These are phyloP conservation scores for Lagerstroemia speciosa DNA, from an alignment of 345 rosid genomes.

Conservation along the genomic window DNA sequence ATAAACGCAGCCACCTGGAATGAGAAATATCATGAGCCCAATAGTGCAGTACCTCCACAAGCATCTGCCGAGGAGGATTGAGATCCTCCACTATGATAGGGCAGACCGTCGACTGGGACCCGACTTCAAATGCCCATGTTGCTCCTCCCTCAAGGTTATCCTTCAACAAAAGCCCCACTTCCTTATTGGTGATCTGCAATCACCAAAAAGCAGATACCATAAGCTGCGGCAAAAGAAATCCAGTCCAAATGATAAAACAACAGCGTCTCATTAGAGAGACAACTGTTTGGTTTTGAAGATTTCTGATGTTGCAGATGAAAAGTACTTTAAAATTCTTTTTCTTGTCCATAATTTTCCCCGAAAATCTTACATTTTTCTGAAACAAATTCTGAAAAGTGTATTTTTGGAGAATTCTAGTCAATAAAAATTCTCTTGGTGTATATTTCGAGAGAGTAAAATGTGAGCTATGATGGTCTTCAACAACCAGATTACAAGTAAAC, in stretches of 20 bases:
- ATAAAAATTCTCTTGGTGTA: neutral
- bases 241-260: too few species aligned
- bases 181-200: constrained; percentile 51
- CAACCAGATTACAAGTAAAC: neutral
- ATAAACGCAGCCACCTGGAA: neutral
- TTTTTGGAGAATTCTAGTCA: neutral
- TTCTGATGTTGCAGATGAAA: neutral
- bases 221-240: neutral
- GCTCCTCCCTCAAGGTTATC: constrained; percentile 82
- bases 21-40: neutral
- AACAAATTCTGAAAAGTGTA: too few species aligned
- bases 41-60: constrained; percentile 57
- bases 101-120: constrained; percentile 74
- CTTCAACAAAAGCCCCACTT: constrained; percentile 39
- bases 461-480: neutral
- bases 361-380: too few species aligned
- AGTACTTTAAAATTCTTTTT: too few species aligned
- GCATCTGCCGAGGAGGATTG: constrained; percentile 80
- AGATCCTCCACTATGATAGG: constrained; percentile 97
- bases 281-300: too few species aligned
- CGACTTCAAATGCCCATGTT: constrained; percentile 97
- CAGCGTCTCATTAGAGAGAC: too few species aligned
- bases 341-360: too few species aligned
- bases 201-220: constrained; percentile 6
- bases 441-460: neutral